Evolutionary conservation across 192 early-diverging fungal genomes (phyloP).

Genomic region (Geranomyces variabilis): DNA sequence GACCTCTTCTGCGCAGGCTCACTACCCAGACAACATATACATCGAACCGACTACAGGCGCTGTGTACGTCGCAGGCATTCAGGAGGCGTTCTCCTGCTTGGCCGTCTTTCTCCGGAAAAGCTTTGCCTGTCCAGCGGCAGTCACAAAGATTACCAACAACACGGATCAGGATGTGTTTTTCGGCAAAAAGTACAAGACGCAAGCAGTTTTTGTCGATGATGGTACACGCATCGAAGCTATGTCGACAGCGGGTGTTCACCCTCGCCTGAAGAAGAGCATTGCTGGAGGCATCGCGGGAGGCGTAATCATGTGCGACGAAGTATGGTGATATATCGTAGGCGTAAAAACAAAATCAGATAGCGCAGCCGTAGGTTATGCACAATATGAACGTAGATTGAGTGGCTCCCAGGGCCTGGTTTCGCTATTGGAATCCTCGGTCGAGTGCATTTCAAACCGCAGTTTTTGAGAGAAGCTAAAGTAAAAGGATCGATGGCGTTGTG

Average conservation of each 20-base stretch:
- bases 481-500: no score
- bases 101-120: background rate
- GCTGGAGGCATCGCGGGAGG: background rate
- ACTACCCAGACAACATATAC: constrained; percentile 14
- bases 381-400: no score
- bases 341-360: no score
- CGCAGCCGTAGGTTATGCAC: no score
- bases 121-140: background rate
- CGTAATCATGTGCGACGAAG: constrained; percentile 2
- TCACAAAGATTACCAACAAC: constrained; percentile 30
- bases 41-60: constrained; percentile 22
- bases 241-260: background rate
- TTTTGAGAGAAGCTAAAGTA: no score
- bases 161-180: constrained; percentile 22
- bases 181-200: constrained; percentile 33
- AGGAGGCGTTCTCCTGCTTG: background rate
- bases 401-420: no score
- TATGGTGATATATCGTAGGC: background rate
- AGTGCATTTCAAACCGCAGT: no score
- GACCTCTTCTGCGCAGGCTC: constrained; percentile 2
- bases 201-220: background rate
- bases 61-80: constrained; percentile 19
- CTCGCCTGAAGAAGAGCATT: constrained; percentile 9
- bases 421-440: no score
- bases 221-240: background rate